Evolutionary conservation across 345 rosid genomes (phyloP).

Genomic region (Rhizophora mangle): DNA sequence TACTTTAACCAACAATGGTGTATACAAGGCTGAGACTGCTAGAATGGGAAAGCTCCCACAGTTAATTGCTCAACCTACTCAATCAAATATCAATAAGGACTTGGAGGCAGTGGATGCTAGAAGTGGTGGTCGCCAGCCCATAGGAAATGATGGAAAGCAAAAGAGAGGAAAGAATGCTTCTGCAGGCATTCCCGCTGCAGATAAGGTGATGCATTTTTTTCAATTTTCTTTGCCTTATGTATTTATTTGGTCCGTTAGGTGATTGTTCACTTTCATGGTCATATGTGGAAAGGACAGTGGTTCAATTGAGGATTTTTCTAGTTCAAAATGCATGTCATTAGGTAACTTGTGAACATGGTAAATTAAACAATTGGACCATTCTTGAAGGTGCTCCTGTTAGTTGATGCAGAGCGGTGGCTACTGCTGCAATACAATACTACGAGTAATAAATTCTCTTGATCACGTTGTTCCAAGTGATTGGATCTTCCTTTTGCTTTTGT

Average conservation of each 20-base stretch:
- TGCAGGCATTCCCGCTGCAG: constrained; percentile 31
- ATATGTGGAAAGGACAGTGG: too few species aligned
- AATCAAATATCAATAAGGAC: constrained; percentile 42
- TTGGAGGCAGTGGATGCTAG: constrained; percentile 32
- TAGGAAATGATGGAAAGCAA: constrained; percentile 41
- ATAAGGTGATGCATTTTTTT: constrained; percentile 42
- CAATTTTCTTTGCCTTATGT: not conserved
- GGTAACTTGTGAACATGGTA: too few species aligned
- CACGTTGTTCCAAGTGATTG: too few species aligned
- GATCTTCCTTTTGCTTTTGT: too few species aligned
- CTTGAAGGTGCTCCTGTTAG: too few species aligned
- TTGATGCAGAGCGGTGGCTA: too few species aligned
- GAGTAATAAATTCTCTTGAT: too few species aligned
- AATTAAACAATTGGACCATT: too few species aligned
- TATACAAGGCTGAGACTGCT: constrained; percentile 26
- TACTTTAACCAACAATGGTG: constrained; percentile 30
- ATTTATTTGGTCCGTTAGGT: not conserved
- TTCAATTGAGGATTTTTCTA: too few species aligned
- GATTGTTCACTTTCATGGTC: not conserved
- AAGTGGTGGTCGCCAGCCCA: constrained; percentile 26
- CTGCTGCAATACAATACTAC: too few species aligned
- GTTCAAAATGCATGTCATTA: too few species aligned
- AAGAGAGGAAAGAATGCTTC: constrained; percentile 48
- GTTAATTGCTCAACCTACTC: constrained; percentile 35
- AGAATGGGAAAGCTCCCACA: constrained; percentile 35